phyloP scores from a whole-genome alignment of 345 rosid genomes.

The Gossypium australe region DNA sequence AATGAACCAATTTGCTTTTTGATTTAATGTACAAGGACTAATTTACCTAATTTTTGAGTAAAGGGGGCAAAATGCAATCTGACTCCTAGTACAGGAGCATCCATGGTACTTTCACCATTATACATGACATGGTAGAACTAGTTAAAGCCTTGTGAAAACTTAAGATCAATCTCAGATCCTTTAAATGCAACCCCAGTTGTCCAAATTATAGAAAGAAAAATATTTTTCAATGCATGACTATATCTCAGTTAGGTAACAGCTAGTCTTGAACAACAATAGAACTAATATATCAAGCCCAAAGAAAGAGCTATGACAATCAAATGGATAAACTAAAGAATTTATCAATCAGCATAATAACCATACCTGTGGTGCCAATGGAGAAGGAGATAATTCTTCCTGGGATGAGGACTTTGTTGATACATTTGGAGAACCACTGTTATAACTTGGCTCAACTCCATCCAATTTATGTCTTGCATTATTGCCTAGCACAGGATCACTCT shows the following conservation, averaged over 20 bases:
- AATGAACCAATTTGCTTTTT: too few species aligned
- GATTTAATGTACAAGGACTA: too few species aligned
- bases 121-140: too few species aligned
- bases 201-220: too few species aligned
- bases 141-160: too few species aligned
- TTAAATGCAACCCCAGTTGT: too few species aligned
- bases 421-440: constrained; percentile 32
- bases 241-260: not conserved
- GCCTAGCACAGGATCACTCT: constrained; percentile 39
- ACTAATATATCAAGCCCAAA: not conserved
- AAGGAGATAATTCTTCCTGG: constrained; percentile 37
- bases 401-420: constrained; percentile 38
- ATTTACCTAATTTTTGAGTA: too few species aligned
- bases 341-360: constrained; percentile 5
- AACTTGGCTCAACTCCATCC: constrained; percentile 45
- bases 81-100: too few species aligned
- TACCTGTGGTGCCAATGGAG: constrained; percentile 53
- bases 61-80: too few species aligned
- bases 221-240: not conserved
- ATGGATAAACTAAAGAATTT: not conserved
- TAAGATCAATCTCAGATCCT: too few species aligned
- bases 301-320: not conserved
- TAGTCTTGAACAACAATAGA: not conserved
- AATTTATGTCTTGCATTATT: constrained; percentile 32
- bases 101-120: too few species aligned